Percentiles rank a stretch among this genome's conserved stretches.
Evolutionary conservation across 2,329 filamentous ascomycete genomes (phyloP).

Genomic region (Venturia carpophila): DNA sequence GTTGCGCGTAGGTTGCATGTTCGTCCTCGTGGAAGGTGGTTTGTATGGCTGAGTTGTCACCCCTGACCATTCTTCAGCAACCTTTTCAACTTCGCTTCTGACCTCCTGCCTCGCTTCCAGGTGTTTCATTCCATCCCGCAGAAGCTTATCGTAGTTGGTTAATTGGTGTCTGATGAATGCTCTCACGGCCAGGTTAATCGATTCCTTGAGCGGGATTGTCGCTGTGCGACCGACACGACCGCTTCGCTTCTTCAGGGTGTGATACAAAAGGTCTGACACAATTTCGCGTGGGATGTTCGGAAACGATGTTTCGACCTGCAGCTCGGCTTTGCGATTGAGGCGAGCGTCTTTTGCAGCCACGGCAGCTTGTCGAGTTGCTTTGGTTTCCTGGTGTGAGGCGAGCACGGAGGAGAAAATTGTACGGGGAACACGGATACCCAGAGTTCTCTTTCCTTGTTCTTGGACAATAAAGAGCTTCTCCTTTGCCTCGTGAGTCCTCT

Average conservation of each 20-base stretch:
- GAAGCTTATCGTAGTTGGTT: background rate
- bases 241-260: background rate
- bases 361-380: background rate
- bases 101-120: background rate
- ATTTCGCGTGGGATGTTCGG: background rate
- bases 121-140: background rate
- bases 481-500: background rate
- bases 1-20: background rate
- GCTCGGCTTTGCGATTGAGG: background rate
- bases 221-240: background rate
- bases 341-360: background rate
- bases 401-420: background rate
- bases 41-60: background rate
- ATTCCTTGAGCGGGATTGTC: background rate
- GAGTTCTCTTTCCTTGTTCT: background rate
- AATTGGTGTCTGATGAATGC: background rate
- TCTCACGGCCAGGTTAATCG: background rate
- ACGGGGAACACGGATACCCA: background rate
- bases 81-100: background rate
- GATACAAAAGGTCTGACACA: background rate
- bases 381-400: background rate
- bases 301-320: background rate
- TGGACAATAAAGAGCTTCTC: background rate
- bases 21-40: background rate
- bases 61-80: background rate